Conservation (phyloP, 371 early-diverging fungal species). For the Apophysomyces variabilis region DNA sequence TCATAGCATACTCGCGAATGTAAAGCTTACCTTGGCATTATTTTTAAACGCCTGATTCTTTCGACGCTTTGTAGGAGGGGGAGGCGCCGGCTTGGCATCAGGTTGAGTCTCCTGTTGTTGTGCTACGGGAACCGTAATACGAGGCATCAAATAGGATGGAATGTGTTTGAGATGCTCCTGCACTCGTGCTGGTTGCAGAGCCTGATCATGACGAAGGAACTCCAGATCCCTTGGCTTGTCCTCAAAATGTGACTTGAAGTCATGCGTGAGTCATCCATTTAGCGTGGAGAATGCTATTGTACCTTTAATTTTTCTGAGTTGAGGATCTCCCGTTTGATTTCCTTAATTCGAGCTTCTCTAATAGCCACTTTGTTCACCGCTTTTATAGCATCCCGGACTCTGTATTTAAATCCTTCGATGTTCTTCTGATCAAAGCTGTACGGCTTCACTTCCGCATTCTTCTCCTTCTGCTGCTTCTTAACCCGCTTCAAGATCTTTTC, state of each 20-base stretch:
- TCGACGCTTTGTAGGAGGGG: slow-evolving; percentile 8
- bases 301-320: slow-evolving; percentile 92
- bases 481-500: slow-evolving; percentile 76
- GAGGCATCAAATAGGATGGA: slow-evolving; percentile 89
- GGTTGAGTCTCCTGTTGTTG: slow-evolving; percentile 28
- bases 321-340: slow-evolving; percentile 90
- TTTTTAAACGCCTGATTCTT: slow-evolving; percentile 16
- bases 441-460: slow-evolving; percentile 70
- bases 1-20: neutral
- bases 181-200: slow-evolving; percentile 79
- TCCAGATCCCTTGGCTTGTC: slow-evolving; percentile 94
- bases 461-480: slow-evolving; percentile 67
- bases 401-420: slow-evolving; percentile 90
- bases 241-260: slow-evolving; percentile 86
- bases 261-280: neutral
- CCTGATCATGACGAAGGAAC: slow-evolving; percentile 90
- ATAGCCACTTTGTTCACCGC: slow-evolving; percentile 79
- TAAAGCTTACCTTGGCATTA: neutral
- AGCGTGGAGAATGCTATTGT: slow-evolving; percentile 4
- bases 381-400: slow-evolving; percentile 87
- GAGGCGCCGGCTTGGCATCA: neutral
- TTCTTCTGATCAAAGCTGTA: slow-evolving; percentile 90
- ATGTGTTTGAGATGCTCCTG: slow-evolving; percentile 91
- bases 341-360: slow-evolving; percentile 90
- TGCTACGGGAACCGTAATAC: slow-evolving; percentile 53